Conservation (phyloP, 805 yeast genomes). For the Hanseniaspora occidentalis region DNA sequence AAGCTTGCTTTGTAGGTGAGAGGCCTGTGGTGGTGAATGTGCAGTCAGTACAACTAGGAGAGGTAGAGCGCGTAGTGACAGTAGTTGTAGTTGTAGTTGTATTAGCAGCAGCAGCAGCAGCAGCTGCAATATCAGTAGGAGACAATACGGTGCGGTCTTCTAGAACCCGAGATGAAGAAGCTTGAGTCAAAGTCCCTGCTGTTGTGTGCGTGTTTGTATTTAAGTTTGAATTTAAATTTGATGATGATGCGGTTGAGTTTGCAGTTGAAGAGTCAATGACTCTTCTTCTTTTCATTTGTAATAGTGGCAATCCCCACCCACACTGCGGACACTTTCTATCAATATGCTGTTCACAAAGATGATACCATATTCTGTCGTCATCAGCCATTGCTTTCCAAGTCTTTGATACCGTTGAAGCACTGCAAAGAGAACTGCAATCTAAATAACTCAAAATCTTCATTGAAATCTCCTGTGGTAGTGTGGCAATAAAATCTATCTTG, state of each 20-base stretch:
- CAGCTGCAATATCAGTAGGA: no score
- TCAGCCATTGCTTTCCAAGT: slow-evolving; percentile 86
- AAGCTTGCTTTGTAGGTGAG: no score
- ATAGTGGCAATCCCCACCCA: slow-evolving; percentile 96
- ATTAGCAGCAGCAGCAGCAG: no score
- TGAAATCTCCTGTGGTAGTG: slow-evolving; percentile 77
- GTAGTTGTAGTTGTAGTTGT: not conserved
- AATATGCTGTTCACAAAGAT: slow-evolving; percentile 96
- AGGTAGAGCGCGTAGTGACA: no score
- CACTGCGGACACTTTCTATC: slow-evolving; percentile 96
- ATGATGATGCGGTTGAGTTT: no score
- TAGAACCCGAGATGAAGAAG: not conserved
- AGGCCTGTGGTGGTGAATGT: no score
- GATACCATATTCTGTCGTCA: slow-evolving; percentile 96
- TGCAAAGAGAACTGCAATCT: slow-evolving; percentile 88
- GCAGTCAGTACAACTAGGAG: no score
- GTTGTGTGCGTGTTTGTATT: not conserved
- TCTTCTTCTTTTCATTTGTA: slow-evolving; percentile 74
- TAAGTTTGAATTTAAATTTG: no score
- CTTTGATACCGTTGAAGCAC: slow-evolving; percentile 83
- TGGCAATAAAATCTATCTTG: slow-evolving; percentile 76
- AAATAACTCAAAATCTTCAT: slow-evolving; percentile 76
- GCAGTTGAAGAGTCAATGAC: not conserved
- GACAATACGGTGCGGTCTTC: no score
- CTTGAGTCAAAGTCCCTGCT: not conserved